phyloP scores from a whole-genome alignment of 129 eudicot species.

The Pittosporum tobira region DNA sequence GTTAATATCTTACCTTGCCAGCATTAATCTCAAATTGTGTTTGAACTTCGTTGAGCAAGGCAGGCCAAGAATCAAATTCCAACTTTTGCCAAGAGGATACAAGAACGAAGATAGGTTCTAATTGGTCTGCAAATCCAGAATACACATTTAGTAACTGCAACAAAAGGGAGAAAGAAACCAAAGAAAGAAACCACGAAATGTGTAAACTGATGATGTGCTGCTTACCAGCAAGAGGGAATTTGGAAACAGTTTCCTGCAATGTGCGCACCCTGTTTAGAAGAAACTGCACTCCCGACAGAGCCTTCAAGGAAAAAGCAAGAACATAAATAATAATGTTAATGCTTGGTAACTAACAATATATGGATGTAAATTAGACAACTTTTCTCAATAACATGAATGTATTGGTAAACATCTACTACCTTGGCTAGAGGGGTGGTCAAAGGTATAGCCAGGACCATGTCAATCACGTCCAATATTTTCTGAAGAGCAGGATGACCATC shows the following conservation, averaged over 20 bases:
- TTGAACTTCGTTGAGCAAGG: constrained; percentile 75
- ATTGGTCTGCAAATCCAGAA: constrained; percentile 33
- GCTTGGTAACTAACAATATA: no score
- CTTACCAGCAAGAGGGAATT: constrained; percentile 69
- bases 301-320: constrained; percentile 33
- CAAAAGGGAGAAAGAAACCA: not conserved
- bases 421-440: constrained; percentile 79
- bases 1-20: constrained; percentile 49
- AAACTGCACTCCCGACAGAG: constrained; percentile 77
- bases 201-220: no score
- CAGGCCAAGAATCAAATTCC: constrained; percentile 86
- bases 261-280: constrained; percentile 57
- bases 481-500: constrained; percentile 80
- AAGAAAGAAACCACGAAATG: not conserved
- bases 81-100: constrained; percentile 79
- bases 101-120: constrained; percentile 49
- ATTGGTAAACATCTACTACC: constrained; percentile 46
- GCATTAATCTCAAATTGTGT: constrained; percentile 78
- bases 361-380: no score
- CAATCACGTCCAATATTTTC: constrained; percentile 68
- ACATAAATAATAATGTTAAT: no score
- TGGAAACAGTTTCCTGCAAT: constrained; percentile 69
- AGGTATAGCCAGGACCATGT: constrained; percentile 82
- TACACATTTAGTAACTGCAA: constrained; percentile 1
- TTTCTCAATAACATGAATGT: no score